Percentiles rank a stretch among this genome's conserved stretches.
phyloP scores from a whole-genome alignment of 805 yeast genomes.

The Monosporozyma siamensis region DNA sequence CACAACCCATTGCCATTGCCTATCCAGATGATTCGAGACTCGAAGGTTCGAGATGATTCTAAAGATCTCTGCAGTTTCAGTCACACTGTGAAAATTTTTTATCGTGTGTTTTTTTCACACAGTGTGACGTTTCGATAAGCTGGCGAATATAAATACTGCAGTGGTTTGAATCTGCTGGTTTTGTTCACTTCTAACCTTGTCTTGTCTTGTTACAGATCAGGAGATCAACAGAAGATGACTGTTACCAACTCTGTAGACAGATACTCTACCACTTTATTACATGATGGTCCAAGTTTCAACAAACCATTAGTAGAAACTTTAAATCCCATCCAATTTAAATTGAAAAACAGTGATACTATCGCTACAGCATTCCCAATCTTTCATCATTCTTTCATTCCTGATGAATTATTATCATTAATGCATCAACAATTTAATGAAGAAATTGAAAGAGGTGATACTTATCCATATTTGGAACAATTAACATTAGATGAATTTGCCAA shows the following conservation, averaged over 20 bases:
- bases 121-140: no score
- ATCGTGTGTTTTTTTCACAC: no score
- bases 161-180: no score
- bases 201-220: no score
- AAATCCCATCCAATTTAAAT: slow-evolving; percentile 32
- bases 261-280: slow-evolving; percentile 12
- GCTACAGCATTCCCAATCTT: slow-evolving; percentile 60
- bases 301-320: slow-evolving; percentile 30
- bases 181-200: no score
- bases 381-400: slow-evolving; percentile 40
- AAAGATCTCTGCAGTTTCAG: no score
- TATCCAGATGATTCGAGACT: no score
- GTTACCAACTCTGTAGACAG: background rate
- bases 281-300: slow-evolving; percentile 29
- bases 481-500: slow-evolving; percentile 43
- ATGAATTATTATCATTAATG: slow-evolving; percentile 37
- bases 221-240: no score
- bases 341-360: slow-evolving; percentile 35
- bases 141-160: no score
- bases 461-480: slow-evolving; percentile 46
- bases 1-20: no score
- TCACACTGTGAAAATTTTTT: no score
- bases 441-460: slow-evolving; percentile 65
- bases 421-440: slow-evolving; percentile 50
- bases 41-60: no score